phyloP scores from a whole-genome alignment of 148 eudicot species.

The Vaccinium darrowii region DNA sequence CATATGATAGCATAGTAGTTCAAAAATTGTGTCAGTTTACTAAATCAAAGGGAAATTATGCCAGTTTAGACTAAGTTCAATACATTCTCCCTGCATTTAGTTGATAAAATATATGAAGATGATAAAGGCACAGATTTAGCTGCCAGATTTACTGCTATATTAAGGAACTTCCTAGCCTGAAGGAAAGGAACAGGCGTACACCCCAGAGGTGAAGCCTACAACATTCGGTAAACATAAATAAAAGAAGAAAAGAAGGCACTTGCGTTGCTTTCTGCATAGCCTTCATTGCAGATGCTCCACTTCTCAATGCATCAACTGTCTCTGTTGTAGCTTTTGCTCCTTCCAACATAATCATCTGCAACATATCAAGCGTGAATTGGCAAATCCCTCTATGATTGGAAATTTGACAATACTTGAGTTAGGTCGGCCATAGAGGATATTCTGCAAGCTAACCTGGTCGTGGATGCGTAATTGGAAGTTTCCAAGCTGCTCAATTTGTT shows the following conservation, averaged over 20 bases:
- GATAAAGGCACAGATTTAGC: not conserved
- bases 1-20: conserved; percentile 7
- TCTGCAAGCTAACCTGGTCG: conserved; percentile 41
- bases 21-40: not conserved
- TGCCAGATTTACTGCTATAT: not conserved
- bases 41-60: not conserved
- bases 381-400: not conserved
- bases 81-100: not conserved
- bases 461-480: conserved; percentile 52
- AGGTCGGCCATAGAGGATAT: not conserved
- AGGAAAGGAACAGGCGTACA: not conserved
- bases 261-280: conserved; percentile 61
- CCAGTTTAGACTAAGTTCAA: not conserved
- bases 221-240: not conserved
- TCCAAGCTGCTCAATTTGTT: conserved; percentile 53
- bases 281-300: conserved; percentile 68
- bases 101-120: not conserved
- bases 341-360: conserved; percentile 58
- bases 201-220: not conserved
- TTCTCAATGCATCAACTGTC: conserved; percentile 60
- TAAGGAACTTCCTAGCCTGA: not conserved
- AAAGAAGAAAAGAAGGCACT: conserved; percentile 15
- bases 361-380: not conserved
- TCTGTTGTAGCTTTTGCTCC: conserved; percentile 66
- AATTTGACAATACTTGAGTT: not conserved